These are phyloP conservation scores for Neoboletus magnificus DNA, from an alignment of 768 basidiomycete species.

Conservation along the genomic window DNA sequence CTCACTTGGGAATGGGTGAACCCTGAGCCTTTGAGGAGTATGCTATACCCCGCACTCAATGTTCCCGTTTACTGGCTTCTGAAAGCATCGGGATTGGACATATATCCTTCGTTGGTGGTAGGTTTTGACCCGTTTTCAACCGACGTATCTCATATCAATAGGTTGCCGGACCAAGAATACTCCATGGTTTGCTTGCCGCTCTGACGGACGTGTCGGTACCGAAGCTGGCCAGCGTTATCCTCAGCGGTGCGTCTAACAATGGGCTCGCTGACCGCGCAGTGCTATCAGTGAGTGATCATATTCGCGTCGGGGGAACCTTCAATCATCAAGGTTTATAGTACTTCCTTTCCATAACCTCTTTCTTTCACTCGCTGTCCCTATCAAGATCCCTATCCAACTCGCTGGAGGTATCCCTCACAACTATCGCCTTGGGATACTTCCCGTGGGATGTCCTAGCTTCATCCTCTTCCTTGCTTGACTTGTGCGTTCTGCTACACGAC, in stretches of 20 bases:
- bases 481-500: conserved; percentile 10
- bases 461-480: conserved; percentile 18
- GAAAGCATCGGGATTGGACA: conserved; percentile 52
- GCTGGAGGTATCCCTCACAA: conserved; percentile 82
- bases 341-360: conserved; percentile 76
- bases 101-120: conserved; percentile 56
- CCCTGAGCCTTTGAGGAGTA: conserved; percentile 67
- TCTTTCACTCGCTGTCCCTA: conserved; percentile 82
- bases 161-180: conserved; percentile 70
- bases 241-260: conserved; percentile 51
- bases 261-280: conserved; percentile 31
- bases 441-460: conserved; percentile 57
- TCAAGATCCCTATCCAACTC: conserved; percentile 92
- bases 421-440: conserved; percentile 72
- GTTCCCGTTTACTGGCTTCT: conserved; percentile 74
- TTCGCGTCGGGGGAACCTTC: neutral
- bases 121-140: conserved; percentile 25
- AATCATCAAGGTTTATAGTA: conserved; percentile 43
- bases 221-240: conserved; percentile 51
- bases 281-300: conserved; percentile 55
- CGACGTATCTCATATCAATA: conserved; percentile 28
- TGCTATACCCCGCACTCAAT: conserved; percentile 80
- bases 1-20: conserved; percentile 96
- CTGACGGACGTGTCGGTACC: conserved; percentile 75
- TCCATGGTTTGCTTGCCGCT: conserved; percentile 77